Evolutionary conservation across 2,329 filamentous ascomycete genomes (phyloP).

Genomic region (Fusarium brachygibbosum): DNA sequence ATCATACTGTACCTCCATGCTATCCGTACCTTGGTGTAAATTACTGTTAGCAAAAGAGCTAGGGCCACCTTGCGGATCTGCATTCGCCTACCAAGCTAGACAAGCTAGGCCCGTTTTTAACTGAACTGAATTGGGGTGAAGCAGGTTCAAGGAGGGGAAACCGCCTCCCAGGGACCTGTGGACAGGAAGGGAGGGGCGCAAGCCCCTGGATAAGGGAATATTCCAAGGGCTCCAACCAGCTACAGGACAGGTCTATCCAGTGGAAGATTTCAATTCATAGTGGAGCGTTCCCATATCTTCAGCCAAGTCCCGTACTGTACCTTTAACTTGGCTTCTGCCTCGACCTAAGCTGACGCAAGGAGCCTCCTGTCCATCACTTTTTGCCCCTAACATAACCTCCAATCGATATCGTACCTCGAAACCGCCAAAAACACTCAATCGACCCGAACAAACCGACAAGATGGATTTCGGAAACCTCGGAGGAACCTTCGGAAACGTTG

Average conservation of each 20-base stretch:
- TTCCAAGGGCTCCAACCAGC: conserved; percentile 34
- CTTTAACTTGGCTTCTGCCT: conserved; percentile 22
- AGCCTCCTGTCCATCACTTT: conserved; percentile 32
- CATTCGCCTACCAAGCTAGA: conserved; percentile 23
- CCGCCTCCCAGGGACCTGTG: not conserved
- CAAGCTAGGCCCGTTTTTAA: conserved; percentile 20
- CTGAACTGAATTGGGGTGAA: conserved; percentile 9
- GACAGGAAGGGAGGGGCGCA: conserved; percentile 3
- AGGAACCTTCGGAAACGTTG: conserved; percentile 61
- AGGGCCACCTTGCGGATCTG: conserved; percentile 46
- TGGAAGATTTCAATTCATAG: conserved; percentile 51
- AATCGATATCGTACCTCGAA: conserved; percentile 23
- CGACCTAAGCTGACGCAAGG: conserved; percentile 45
- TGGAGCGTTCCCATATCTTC: conserved; percentile 45
- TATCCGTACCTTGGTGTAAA: conserved; percentile 20
- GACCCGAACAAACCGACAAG: conserved; percentile 36
- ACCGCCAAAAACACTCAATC: conserved; percentile 11
- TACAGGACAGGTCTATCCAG: conserved; percentile 8
- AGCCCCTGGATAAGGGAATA: conserved; percentile 47
- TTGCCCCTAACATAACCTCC: conserved; percentile 29
- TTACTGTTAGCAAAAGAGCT: conserved; percentile 33
- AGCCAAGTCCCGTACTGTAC: conserved; percentile 1
- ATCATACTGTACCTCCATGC: not conserved
- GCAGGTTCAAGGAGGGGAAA: conserved; percentile 12
- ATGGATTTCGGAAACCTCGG: conserved; percentile 69